phyloP scores from a whole-genome alignment of 768 basidiomycete species.

The Mrakia hoshinonis region DNA sequence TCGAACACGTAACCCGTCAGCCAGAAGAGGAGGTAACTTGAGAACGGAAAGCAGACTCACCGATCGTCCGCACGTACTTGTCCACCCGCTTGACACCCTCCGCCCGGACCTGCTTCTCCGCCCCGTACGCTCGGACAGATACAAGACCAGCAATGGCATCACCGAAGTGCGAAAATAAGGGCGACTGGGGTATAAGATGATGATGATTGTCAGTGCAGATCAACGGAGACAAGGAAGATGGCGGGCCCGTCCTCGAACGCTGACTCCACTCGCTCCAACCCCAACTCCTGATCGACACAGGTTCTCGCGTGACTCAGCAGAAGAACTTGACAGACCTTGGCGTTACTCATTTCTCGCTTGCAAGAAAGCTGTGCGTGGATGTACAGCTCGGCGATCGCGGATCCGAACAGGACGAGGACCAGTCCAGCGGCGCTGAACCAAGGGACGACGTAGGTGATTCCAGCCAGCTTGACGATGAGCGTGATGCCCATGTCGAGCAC shows the following conservation, averaged over 20 bases:
- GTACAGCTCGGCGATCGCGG: slow-evolving; percentile 35
- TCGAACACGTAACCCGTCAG: neutral
- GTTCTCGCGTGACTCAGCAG: too few relatives aligned
- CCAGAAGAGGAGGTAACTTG: neutral
- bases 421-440: slow-evolving; percentile 48
- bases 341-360: slow-evolving; percentile 51
- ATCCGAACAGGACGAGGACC: slow-evolving; percentile 37
- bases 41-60: neutral
- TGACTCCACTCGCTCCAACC: too few relatives aligned
- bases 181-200: too few relatives aligned
- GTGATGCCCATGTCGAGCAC: slow-evolving; percentile 39
- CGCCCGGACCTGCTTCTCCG: slow-evolving; percentile 43
- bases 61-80: slow-evolving; percentile 40
- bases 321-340: too few relatives aligned
- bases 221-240: too few relatives aligned
- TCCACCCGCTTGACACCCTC: slow-evolving; percentile 51
- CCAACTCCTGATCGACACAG: too few relatives aligned
- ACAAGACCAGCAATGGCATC: slow-evolving; percentile 54
- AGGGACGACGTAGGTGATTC: slow-evolving; percentile 47
- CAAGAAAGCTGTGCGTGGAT: slow-evolving; percentile 52
- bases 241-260: too few relatives aligned
- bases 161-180: slow-evolving; percentile 50
- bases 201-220: too few relatives aligned
- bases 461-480: slow-evolving; percentile 46
- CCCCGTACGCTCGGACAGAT: slow-evolving; percentile 59